Conservation (phyloP, 2,329 filamentous ascomycete genomes). For the Fusarium decemcellulare region DNA sequence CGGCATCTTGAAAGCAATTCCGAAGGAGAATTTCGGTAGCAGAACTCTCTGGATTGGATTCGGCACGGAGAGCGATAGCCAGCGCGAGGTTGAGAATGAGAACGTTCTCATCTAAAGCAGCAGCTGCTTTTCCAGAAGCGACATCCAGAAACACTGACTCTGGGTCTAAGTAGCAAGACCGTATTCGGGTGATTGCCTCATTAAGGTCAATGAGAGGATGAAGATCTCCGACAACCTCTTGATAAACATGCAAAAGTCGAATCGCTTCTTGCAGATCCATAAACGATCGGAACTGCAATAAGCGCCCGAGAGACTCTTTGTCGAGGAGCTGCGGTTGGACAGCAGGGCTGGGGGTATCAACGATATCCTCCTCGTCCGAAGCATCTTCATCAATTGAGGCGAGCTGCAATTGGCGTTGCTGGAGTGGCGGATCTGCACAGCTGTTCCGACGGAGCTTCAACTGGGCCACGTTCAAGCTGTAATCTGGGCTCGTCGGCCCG, state of each 20-base stretch:
- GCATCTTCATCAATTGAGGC: slow-evolving; percentile 31
- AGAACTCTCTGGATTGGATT: neutral
- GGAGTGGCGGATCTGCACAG: neutral
- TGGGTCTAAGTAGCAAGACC: slow-evolving; percentile 27
- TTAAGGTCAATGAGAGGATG: slow-evolving; percentile 32
- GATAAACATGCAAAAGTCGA: slow-evolving; percentile 26
- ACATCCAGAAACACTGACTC: slow-evolving; percentile 26
- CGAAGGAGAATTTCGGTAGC: slow-evolving; percentile 20
- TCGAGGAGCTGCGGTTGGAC: neutral
- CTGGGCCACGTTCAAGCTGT: slow-evolving; percentile 45
- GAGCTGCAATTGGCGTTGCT: slow-evolving; percentile 28
- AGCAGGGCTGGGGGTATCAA: neutral
- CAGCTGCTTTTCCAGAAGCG: slow-evolving; percentile 15
- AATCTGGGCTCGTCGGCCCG: slow-evolving; percentile 47
- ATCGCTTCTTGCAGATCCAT: slow-evolving; percentile 21
- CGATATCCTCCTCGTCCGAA: slow-evolving; percentile 5
- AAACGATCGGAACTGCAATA: slow-evolving; percentile 24
- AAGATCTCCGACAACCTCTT: slow-evolving; percentile 28
- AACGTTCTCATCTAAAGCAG: slow-evolving; percentile 14
- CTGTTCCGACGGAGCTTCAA: slow-evolving; percentile 32
- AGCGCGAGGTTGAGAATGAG: slow-evolving; percentile 28
- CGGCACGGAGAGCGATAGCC: slow-evolving; percentile 23
- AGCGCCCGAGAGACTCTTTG: slow-evolving; percentile 24
- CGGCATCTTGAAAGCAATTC: slow-evolving; percentile 31
- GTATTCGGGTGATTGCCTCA: slow-evolving; percentile 12